A percentile compares a stretch with the other conserved stretches of the same genome.
These are phyloP conservation scores for Macrolepiota fuliginosa DNA, from an alignment of 768 basidiomycete species.

Conservation along the genomic window DNA sequence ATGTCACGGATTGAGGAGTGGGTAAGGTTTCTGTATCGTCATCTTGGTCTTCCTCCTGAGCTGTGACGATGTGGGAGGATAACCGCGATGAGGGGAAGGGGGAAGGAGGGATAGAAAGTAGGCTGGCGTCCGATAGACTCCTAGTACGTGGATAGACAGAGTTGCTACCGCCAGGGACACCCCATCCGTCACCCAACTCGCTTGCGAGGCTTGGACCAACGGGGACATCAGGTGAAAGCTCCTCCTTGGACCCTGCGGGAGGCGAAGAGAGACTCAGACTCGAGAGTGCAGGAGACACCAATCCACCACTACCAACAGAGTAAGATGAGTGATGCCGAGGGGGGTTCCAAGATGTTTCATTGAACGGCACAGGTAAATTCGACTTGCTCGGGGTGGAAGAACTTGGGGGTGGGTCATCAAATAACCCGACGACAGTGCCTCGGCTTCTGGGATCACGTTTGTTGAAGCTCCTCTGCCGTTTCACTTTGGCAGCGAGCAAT, in stretches of 20 bases:
- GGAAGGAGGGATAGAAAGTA: conserved; percentile 41
- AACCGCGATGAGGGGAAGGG: conserved; percentile 26
- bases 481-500: conserved; percentile 13
- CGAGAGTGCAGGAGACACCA: conserved; percentile 30
- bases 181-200: conserved; percentile 47
- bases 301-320: conserved; percentile 25
- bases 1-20: background rate
- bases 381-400: conserved; percentile 16
- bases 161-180: conserved; percentile 14
- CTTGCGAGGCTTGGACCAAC: conserved; percentile 48
- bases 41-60: background rate
- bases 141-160: conserved; percentile 45
- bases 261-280: conserved; percentile 21
- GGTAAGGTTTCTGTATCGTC: background rate
- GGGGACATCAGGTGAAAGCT: conserved; percentile 41
- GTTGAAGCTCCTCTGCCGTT: conserved; percentile 11
- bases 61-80: background rate
- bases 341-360: conserved; percentile 28
- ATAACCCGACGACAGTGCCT: conserved; percentile 63
- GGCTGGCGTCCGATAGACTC: conserved; percentile 54
- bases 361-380: conserved; percentile 28
- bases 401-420: conserved; percentile 35
- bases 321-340: conserved; percentile 24
- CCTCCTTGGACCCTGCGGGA: conserved; percentile 15
- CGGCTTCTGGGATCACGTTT: conserved; percentile 26